Evolutionary conservation across 192 early-diverging fungal genomes (phyloP), one percentile per base, ranked within the genome.

Genomic region (Umbelopsis isabellina): DNA sequence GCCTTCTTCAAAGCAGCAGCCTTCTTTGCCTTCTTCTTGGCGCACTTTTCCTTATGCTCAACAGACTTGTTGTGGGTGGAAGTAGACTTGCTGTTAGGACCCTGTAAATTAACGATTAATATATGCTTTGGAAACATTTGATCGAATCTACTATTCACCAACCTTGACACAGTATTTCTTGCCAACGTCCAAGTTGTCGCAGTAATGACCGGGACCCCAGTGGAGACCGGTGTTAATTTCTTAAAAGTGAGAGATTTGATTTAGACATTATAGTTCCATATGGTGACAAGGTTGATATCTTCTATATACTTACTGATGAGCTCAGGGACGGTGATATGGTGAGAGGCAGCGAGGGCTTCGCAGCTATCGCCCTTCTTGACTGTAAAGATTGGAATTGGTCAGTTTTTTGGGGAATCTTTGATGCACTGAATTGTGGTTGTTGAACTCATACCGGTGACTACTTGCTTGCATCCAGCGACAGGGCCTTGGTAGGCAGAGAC

Each of bases 121-220:
- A 41, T 22, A 18, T 16, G 45, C n/a, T 9, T 20, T 12, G 20
- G 30, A 27, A 13, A 16, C 27, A 30, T 4, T 8, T 61, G 30
- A 3, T 27, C 23, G 35, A 5, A 18, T 46, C 8, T 46, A 3
- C 30, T 23, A 13, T 27, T 41, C 22, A 46, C 20, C 41, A 9
- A 15, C 25, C 61, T 70, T 55, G n/a, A 75, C 68, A 27, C 68
- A 69, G 68, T 75, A 75, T 12, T 52, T 30, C n/a, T 55, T 13
- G 21, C 73, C 73, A 30, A 35, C 35, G 18, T 44, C 49, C 25
- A 75, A 46, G 20, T 47, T 44, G 33, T 49, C 16, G 46, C 73
- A 75, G 21, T 51, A 53, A 12, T 61, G 61, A 35, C 44, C 50
- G 35, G 37, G 23, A 46, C 49, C 61, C 50, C 49, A 61, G 30